Base-by-base conservation (phyloP, 2,329 filamentous ascomycete species). In the Arthrobotrys sphaeroides region DNA sequence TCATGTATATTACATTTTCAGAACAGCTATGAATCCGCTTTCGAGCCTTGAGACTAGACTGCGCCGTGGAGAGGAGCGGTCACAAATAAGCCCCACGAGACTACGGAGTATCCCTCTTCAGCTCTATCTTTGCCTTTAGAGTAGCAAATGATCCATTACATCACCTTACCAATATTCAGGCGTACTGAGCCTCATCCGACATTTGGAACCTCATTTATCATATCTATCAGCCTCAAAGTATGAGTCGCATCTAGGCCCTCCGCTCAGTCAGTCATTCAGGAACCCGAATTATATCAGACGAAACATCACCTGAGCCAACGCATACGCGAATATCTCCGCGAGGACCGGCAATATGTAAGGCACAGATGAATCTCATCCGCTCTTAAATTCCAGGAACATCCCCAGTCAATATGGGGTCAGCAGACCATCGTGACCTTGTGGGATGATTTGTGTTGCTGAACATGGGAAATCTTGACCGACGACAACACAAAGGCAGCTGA, bases 371-470 rank as follows among this genome's bases (percentile, higher is more conserved):
- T n/a, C 13, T 38, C 42, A 31, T 61, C 45, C 22, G 36, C 55
- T 55, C 22, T 20, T 26, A 28, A 1, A 53, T 42, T 53, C 51
- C 9, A n/a, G 26, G 33, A 53, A 22, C 36, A 67, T 59, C 31
- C 64, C 64, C 12, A 45, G 45, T 51, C 43, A 18, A 55, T n/a
- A n/a, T n/a, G n/a, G n/a, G 20, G 55, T 66, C 60, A 49, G 40
- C 51, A 55, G 51, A 55, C 53, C 66, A 70, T 70, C 66, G 55
- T 70, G 66, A 70, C 55, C 66, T 70, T 45, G 66, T 31, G 55
- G 55, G 36, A 36, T 70, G 66, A 70, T 70, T 36, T 70, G 66
- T 70, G 66, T 70, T 70, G 66, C 55, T 40, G 55, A 38, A 49
- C 18, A 26, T 31, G 61, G n/a, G n/a, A n/a, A 49, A 53, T 47